Evolutionary conservation across 1,284 basidiomycete genomes (phyloP).

Genomic region (Somion occarium): DNA sequence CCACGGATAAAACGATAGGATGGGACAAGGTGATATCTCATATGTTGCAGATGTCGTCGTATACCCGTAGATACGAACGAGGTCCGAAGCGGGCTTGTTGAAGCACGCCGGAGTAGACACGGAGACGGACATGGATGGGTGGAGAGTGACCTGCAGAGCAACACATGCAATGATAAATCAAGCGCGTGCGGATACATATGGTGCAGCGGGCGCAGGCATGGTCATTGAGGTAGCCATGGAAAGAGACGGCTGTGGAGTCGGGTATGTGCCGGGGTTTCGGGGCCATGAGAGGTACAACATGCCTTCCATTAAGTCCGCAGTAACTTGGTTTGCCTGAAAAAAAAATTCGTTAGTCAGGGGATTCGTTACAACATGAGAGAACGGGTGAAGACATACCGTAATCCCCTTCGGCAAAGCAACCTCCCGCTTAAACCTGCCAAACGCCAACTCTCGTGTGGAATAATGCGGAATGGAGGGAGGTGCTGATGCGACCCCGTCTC

Average conservation of each 20-base stretch:
- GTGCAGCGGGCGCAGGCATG: too few relatives aligned
- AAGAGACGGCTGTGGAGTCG: slow-evolving; percentile 9
- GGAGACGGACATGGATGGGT: too few relatives aligned
- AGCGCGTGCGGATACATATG: too few relatives aligned
- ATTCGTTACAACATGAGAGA: background rate
- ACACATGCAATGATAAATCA: too few relatives aligned
- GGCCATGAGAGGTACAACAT: slow-evolving; percentile 24
- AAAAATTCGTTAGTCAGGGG: slow-evolving; percentile 1
- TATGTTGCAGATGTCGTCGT: too few relatives aligned
- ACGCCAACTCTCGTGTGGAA: background rate
- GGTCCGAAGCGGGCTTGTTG: too few relatives aligned
- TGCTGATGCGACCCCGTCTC: too few relatives aligned
- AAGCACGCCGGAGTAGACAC: too few relatives aligned
- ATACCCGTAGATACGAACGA: too few relatives aligned
- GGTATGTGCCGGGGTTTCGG: slow-evolving; percentile 12
- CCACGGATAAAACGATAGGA: background rate
- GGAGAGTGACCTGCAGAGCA: too few relatives aligned
- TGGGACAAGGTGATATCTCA: too few relatives aligned
- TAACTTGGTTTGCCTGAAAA: slow-evolving; percentile 8
- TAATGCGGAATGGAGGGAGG: background rate
- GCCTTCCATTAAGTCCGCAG: slow-evolving; percentile 17
- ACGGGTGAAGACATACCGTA: slow-evolving; percentile 8
- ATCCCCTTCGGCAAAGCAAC: slow-evolving; percentile 4
- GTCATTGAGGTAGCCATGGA: too few relatives aligned
- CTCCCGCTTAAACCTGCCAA: slow-evolving; percentile 2